Conservation (phyloP, 306 rosid genomes). For the Acacia melanoxylon region DNA sequence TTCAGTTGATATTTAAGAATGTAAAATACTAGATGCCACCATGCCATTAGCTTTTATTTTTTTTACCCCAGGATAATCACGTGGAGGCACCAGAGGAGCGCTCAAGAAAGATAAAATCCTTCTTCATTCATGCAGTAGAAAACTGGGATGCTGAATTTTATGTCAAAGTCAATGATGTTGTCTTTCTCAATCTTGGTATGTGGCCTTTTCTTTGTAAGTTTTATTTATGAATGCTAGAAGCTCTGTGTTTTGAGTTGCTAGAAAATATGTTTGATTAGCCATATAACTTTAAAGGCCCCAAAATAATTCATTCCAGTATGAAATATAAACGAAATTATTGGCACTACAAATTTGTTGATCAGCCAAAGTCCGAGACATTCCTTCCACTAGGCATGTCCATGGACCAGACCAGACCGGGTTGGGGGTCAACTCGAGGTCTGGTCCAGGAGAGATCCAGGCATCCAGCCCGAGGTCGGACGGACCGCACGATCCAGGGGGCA, state of each 20-base stretch:
- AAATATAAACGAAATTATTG: neutral
- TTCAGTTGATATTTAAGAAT: constrained; percentile 18
- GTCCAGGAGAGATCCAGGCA: too few species aligned
- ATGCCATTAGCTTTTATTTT: constrained; percentile 14
- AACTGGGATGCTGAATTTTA: constrained; percentile 68
- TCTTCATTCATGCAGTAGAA: constrained; percentile 62
- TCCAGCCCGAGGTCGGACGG: too few species aligned
- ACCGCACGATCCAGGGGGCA: too few species aligned
- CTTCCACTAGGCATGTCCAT: too few species aligned
- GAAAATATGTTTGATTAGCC: constrained; percentile 16
- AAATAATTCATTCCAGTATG: neutral
- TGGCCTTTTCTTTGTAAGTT: constrained; percentile 28
- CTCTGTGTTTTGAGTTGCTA: neutral
- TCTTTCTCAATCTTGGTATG: constrained; percentile 70
- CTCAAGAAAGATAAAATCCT: constrained; percentile 51
- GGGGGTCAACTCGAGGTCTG: too few species aligned
- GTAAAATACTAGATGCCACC: neutral
- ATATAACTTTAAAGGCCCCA: neutral
- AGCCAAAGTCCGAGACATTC: neutral
- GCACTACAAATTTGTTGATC: neutral
- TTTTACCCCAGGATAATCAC: constrained; percentile 54
- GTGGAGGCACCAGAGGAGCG: constrained; percentile 59
- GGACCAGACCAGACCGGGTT: too few species aligned
- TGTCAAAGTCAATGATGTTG: constrained; percentile 74
- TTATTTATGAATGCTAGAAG: constrained; percentile 18